Conservation (phyloP, 345 rosid species). For the Populus davidiana region DNA sequence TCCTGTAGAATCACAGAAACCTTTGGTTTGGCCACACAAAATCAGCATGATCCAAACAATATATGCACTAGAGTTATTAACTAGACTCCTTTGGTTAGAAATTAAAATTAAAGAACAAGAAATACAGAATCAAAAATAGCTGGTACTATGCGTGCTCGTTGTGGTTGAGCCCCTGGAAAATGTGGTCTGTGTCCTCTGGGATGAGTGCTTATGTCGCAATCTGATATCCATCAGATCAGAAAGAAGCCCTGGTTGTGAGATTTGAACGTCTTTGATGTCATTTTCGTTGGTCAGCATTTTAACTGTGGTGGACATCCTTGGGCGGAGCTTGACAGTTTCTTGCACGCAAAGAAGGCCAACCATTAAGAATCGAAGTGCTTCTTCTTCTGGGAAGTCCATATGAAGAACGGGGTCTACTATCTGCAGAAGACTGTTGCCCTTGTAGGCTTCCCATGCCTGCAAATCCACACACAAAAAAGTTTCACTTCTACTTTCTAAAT, state of each 20-base stretch:
- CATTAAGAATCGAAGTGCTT: conserved; percentile 39
- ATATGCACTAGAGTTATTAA: not conserved
- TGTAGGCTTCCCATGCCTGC: conserved; percentile 58
- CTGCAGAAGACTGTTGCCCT: conserved; percentile 17
- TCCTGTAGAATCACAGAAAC: not conserved
- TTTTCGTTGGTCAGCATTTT: conserved; percentile 37
- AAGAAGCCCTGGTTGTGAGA: conserved; percentile 47
- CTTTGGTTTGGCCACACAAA: not conserved
- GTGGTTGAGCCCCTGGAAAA: conserved; percentile 20
- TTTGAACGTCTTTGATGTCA: conserved; percentile 17
- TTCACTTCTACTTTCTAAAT: not conserved
- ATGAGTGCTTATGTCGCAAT: conserved; percentile 21
- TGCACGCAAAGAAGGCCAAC: conserved; percentile 59
- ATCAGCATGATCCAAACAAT: not conserved
- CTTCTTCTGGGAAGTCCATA: conserved; percentile 39
- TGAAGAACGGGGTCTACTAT: conserved; percentile 44
- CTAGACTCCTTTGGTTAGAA: not conserved
- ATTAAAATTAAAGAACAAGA: not conserved
- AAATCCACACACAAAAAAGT: not conserved
- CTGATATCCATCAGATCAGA: conserved; percentile 47
- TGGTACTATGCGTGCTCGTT: conserved; percentile 6
- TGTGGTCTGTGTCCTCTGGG: conserved; percentile 4
- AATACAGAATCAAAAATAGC: conserved; percentile 12
- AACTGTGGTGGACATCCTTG: conserved; percentile 41
- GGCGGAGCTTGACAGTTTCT: conserved; percentile 45